Percentiles rank a stretch among this genome's conserved stretches.
Evolutionary conservation across 306 rosid species (phyloP).

Genomic region (Glycine tomentella): DNA sequence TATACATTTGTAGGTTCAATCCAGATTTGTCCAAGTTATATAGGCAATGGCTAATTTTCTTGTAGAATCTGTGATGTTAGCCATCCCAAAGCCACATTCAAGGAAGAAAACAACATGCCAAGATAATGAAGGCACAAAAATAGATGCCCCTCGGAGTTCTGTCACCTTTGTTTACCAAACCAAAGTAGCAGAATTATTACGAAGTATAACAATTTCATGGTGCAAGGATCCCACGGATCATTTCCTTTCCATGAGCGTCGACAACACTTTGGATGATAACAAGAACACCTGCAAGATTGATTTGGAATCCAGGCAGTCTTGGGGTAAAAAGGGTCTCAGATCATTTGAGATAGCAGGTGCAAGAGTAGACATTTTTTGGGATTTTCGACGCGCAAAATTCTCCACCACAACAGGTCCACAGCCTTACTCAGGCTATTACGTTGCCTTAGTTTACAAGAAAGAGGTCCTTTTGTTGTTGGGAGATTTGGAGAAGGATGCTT

Average conservation of each 20-base stretch:
- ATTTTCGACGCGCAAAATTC: slow-evolving; percentile 61
- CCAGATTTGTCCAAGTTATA: background rate
- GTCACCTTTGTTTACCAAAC: slow-evolving; percentile 56
- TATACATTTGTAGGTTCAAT: slow-evolving; percentile 35
- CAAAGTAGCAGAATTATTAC: slow-evolving; percentile 46
- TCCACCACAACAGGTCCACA: slow-evolving; percentile 36
- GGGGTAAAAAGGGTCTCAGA: slow-evolving; percentile 75
- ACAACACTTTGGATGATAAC: slow-evolving; percentile 47
- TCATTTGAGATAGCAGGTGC: slow-evolving; percentile 61
- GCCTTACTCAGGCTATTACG: slow-evolving; percentile 67
- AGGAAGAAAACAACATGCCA: slow-evolving; percentile 6
- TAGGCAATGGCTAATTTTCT: slow-evolving; percentile 47
- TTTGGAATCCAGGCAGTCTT: slow-evolving; percentile 52
- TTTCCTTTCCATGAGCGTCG: slow-evolving; percentile 52
- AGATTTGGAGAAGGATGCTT: slow-evolving; percentile 59
- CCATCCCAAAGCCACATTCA: slow-evolving; percentile 41
- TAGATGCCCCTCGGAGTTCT: slow-evolving; percentile 37
- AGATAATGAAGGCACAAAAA: background rate
- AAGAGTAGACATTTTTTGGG: slow-evolving; percentile 69
- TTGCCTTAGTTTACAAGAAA: slow-evolving; percentile 63
- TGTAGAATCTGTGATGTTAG: slow-evolving; percentile 43
- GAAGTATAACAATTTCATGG: slow-evolving; percentile 58
- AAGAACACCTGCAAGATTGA: slow-evolving; percentile 61
- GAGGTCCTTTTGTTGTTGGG: slow-evolving; percentile 65
- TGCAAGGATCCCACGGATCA: slow-evolving; percentile 53